Evolutionary conservation across 768 basidiomycete species (phyloP).

Genomic region (Termitomyces titanicus): DNA sequence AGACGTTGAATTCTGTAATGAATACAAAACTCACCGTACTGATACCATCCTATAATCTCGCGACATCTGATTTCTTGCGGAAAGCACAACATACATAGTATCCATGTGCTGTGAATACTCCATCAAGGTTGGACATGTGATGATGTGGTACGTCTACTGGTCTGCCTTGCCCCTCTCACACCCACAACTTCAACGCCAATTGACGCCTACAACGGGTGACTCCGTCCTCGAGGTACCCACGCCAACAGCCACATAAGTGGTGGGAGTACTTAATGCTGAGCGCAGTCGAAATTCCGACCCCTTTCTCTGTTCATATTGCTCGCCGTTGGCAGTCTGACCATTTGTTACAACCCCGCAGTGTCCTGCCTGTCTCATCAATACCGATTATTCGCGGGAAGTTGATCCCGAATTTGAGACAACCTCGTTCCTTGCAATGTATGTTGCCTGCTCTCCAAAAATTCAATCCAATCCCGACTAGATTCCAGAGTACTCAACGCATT

Average conservation of each 20-base stretch:
- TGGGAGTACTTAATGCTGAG: not conserved
- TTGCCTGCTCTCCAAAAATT: not conserved
- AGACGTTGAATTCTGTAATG: not conserved
- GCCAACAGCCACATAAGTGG: not conserved
- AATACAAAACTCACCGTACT: not conserved
- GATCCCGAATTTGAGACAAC: not conserved
- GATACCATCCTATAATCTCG: not conserved
- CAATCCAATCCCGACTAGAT: not conserved
- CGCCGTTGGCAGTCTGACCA: not conserved
- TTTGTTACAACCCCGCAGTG: not conserved
- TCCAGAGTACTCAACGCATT: too few species aligned
- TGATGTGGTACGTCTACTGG: not conserved
- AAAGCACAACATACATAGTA: not conserved
- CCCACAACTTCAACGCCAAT: slow-evolving; percentile 2
- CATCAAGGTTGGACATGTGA: not conserved
- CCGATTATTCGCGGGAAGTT: not conserved
- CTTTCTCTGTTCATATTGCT: not conserved
- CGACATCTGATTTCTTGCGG: not conserved
- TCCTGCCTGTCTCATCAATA: not conserved
- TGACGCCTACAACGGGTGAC: not conserved
- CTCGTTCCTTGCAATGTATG: not conserved
- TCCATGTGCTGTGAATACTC: not conserved
- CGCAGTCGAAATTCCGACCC: not conserved
- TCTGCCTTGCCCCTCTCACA: not conserved
- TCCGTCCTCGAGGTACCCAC: not conserved